phyloP scores from a whole-genome alignment of 768 basidiomycete genomes.

The Pleurotus salmoneostramineus region DNA sequence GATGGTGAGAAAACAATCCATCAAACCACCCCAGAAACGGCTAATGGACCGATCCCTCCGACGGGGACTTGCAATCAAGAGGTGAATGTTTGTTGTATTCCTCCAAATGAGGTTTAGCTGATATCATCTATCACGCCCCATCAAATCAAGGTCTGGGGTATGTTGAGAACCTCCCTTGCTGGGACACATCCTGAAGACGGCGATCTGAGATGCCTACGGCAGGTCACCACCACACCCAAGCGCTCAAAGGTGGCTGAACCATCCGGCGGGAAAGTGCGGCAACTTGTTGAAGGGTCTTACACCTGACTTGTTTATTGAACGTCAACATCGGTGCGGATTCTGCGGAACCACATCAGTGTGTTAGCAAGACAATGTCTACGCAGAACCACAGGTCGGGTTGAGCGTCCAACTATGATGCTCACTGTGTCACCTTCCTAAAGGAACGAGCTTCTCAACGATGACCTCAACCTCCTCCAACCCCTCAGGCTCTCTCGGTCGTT shows the following conservation, averaged over 20 bases:
- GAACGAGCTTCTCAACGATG: too few relatives aligned
- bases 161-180: not conserved
- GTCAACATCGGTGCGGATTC: not conserved
- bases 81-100: not conserved
- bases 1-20: constrained; percentile 3
- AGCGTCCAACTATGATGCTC: too few relatives aligned
- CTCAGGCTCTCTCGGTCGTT: too few relatives aligned
- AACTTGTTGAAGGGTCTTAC: not conserved
- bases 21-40: constrained; percentile 7
- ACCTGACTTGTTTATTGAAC: not conserved
- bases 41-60: not conserved
- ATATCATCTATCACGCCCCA: not conserved
- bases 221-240: not conserved
- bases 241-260: not conserved
- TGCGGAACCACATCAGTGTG: not conserved
- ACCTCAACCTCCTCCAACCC: too few relatives aligned
- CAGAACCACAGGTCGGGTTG: not conserved
- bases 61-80: not conserved
- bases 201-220: constrained; percentile 7
- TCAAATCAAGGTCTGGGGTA: not conserved
- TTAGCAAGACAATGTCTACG: not conserved
- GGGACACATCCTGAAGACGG: not conserved
- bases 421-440: too few relatives aligned
- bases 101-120: constrained; percentile 4
- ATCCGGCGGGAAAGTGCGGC: constrained; percentile 3